These are phyloP conservation scores for Emergomyces africanus DNA, from an alignment of 2,329 filamentous ascomycete species.

Conservation along the genomic window DNA sequence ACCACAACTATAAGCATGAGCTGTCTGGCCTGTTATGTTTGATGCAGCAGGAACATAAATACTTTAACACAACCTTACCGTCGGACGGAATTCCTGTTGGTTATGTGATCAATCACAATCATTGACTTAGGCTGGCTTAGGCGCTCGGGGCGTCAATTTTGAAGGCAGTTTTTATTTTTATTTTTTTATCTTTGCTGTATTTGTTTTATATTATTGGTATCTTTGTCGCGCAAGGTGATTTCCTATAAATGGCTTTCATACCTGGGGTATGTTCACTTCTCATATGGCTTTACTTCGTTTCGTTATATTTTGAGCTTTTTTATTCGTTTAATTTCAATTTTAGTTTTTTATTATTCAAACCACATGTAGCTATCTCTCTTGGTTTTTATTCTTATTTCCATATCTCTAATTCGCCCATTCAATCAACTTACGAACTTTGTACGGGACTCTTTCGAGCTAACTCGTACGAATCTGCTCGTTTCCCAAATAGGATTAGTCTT, in stretches of 20 bases:
- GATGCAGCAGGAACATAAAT: background rate
- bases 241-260: background rate
- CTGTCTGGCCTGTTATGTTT: background rate
- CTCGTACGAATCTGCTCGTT: too few species aligned
- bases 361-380: background rate
- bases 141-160: background rate
- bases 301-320: background rate
- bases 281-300: too few species aligned
- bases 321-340: background rate
- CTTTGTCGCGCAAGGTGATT: background rate
- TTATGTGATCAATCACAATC: background rate
- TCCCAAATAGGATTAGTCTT: slow-evolving; percentile 18
- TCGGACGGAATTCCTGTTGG: background rate
- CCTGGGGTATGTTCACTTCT: background rate
- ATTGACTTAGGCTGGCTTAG: background rate
- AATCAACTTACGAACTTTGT: too few species aligned
- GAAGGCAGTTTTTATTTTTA: background rate
- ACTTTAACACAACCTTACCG: background rate
- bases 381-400: background rate
- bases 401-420: too few species aligned
- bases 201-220: background rate
- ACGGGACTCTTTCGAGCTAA: too few species aligned
- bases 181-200: background rate
- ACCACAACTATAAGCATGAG: background rate
- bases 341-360: background rate